Evolutionary conservation across 108 stramenopile genomes (phyloP).

Genomic region (Cyclostephanos tholiformis): DNA sequence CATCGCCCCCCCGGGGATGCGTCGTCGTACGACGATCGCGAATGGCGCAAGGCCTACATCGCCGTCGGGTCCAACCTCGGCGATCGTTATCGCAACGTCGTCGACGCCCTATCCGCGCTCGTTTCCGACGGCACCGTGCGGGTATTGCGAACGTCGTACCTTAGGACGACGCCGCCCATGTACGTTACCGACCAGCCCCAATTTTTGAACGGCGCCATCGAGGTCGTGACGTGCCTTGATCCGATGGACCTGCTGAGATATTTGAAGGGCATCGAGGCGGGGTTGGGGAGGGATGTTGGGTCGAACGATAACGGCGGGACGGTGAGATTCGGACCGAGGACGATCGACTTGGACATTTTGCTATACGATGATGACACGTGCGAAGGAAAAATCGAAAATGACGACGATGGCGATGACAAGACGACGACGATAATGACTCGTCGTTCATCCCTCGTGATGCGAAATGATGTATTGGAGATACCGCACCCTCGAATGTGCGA

Average conservation of each 20-base stretch:
- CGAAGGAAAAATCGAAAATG: no score
- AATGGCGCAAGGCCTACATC: constrained; percentile 57
- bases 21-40: constrained; percentile 3
- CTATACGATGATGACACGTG: constrained; percentile 58
- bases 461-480: constrained; percentile 58
- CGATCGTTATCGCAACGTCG: constrained; percentile 63
- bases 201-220: constrained; percentile 88
- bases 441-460: constrained; percentile 26
- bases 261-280: constrained; percentile 68
- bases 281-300: constrained; percentile 66
- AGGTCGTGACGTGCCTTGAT: constrained; percentile 63
- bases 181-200: constrained; percentile 84
- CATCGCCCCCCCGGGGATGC: no score
- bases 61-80: constrained; percentile 90
- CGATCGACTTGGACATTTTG: constrained; percentile 89
- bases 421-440: not conserved
- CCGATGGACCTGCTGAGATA: constrained; percentile 59
- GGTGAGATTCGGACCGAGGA: constrained; percentile 83
- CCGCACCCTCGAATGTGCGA: constrained; percentile 90
- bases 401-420: not conserved
- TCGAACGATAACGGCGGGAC: constrained; percentile 11
- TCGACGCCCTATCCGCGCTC: constrained; percentile 51
- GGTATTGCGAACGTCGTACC: constrained; percentile 72
- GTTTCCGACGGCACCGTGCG: constrained; percentile 25
- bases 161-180: constrained; percentile 83